phyloP scores from a whole-genome alignment of 176 grass and related monocot genomes.

The Poa annua region DNA sequence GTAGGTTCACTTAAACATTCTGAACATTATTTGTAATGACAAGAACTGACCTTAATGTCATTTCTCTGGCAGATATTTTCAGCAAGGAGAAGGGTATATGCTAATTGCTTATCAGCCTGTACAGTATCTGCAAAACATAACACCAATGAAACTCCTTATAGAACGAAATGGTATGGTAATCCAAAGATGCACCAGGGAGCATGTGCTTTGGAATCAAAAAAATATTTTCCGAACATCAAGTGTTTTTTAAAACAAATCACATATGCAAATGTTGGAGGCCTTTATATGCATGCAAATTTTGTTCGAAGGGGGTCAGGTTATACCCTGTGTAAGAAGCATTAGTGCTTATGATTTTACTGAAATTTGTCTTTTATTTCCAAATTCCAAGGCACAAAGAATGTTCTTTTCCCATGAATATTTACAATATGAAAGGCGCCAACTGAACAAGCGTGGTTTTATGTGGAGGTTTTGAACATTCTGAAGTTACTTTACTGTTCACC shows the following conservation, averaged over 20 bases:
- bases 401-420: neutral
- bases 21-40: conserved; percentile 24
- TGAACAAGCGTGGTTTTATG: neutral
- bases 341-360: neutral
- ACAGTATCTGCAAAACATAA: conserved; percentile 65
- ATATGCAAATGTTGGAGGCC: neutral
- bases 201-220: neutral
- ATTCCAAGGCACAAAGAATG: neutral
- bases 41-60: conserved; percentile 70
- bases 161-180: conserved; percentile 11
- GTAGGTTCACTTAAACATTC: conserved; percentile 20
- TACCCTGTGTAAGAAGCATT: neutral
- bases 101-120: conserved; percentile 90
- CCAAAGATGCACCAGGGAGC: neutral
- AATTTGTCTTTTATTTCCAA: conserved; percentile 12
- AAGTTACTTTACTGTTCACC: neutral
- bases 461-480: neutral
- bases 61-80: conserved; percentile 95
- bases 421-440: conserved; percentile 3
- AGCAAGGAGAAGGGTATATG: conserved; percentile 93
- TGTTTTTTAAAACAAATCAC: neutral
- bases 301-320: neutral
- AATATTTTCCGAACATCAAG: neutral
- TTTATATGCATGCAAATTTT: conserved; percentile 21
- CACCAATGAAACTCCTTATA: conserved; percentile 38